A percentile compares a stretch with the other conserved stretches of the same genome.
These are phyloP conservation scores for Prunus mira DNA, from an alignment of 306 rosid genomes.

Conservation along the genomic window DNA sequence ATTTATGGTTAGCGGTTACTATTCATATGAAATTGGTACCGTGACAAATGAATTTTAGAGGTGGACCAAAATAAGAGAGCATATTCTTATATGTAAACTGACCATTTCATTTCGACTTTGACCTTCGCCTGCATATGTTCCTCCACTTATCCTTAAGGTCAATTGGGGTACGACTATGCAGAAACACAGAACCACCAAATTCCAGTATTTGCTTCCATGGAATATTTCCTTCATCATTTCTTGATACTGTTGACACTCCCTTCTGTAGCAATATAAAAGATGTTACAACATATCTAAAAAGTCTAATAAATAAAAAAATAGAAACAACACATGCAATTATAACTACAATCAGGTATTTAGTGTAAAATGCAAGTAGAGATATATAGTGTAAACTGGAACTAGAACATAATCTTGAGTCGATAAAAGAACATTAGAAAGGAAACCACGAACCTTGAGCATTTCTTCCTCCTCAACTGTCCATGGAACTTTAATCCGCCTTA, in stretches of 20 bases:
- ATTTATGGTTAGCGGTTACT: not conserved
- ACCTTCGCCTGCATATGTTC: conserved; percentile 40
- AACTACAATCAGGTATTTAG: not conserved
- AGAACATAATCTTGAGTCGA: not conserved
- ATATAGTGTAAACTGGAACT: not conserved
- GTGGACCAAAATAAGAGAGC: not conserved
- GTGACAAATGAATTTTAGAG: not conserved
- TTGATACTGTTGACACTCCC: conserved; percentile 45
- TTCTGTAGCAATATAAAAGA: conserved; percentile 38
- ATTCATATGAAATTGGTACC: not conserved
- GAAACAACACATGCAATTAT: not conserved
- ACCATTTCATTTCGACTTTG: conserved; percentile 22
- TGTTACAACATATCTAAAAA: not conserved
- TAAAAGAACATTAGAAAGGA: not conserved
- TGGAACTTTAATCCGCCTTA: conserved; percentile 37
- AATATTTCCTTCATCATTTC: conserved; percentile 19
- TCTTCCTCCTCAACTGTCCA: conserved; percentile 68
- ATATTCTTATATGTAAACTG: not conserved
- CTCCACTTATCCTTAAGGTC: conserved; percentile 73
- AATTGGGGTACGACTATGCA: conserved; percentile 31
- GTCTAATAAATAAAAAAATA: not conserved
- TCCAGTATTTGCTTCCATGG: conserved; percentile 60
- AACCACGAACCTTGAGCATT: conserved; percentile 42
- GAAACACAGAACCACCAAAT: conserved; percentile 53
- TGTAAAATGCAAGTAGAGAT: not conserved